phyloP scores from a whole-genome alignment of 2,329 filamentous ascomycete genomes.

The Ophiostoma ulmi region DNA sequence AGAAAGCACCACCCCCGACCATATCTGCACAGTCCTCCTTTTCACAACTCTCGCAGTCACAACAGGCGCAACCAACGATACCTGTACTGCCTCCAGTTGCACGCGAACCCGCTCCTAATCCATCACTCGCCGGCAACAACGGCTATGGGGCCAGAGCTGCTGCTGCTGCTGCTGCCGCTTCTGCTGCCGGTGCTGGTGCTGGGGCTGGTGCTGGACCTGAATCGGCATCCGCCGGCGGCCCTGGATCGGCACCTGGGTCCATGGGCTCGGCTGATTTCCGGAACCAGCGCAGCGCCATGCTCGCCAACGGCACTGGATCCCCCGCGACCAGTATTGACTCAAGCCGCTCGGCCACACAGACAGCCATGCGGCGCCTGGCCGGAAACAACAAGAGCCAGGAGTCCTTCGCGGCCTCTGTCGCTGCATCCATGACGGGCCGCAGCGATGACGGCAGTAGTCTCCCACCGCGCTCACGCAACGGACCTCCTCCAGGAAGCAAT shows the following conservation, averaged over 20 bases:
- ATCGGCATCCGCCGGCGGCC: background rate
- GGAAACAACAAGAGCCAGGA: conserved; percentile 55
- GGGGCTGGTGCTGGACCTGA: background rate
- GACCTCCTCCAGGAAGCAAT: conserved; percentile 28
- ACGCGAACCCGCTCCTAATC: conserved; percentile 25
- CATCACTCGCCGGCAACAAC: conserved; percentile 22
- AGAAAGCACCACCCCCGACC: background rate
- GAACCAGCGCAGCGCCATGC: conserved; percentile 32
- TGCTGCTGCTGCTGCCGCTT: no score
- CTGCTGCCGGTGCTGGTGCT: no score
- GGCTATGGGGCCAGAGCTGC: background rate
- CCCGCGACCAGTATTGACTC: conserved; percentile 51
- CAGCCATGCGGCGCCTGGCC: conserved; percentile 43
- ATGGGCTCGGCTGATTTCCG: conserved; percentile 24
- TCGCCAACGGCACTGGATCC: conserved; percentile 39
- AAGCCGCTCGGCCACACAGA: conserved; percentile 39
- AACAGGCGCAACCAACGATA: conserved; percentile 25
- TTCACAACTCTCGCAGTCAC: conserved; percentile 15
- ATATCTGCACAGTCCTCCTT: conserved; percentile 1
- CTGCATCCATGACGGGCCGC: conserved; percentile 37
- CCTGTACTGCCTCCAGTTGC: conserved; percentile 26
- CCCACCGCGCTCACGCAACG: conserved; percentile 52
- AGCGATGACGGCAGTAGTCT: conserved; percentile 45
- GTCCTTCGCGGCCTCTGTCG: conserved; percentile 48
- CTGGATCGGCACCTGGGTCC: conserved; percentile 20